A percentile compares a stretch with the other conserved stretches of the same genome.
Evolutionary conservation across 2,329 filamentous ascomycete genomes (phyloP).

Genomic region (Trichoderma afroharzianum): DNA sequence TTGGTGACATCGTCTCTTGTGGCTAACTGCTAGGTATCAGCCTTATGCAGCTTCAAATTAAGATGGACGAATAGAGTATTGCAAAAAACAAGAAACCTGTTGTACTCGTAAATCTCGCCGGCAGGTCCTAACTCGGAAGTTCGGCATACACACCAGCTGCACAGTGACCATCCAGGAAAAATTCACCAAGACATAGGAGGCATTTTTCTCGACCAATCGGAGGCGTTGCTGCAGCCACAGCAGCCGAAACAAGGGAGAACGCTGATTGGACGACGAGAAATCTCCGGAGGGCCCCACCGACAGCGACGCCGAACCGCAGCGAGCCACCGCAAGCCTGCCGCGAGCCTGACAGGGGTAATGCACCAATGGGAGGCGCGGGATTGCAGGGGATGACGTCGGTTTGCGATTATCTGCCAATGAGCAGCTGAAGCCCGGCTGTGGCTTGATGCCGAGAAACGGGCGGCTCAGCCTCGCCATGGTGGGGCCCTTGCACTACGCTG

Average conservation of each 20-base stretch:
- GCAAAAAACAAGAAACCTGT: neutral
- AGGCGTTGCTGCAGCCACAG: neutral
- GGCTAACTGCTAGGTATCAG: neutral
- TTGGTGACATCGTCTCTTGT: neutral
- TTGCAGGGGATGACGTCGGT: neutral
- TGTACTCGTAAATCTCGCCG: neutral
- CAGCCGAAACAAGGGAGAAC: neutral
- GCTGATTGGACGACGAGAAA: neutral
- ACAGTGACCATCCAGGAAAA: neutral
- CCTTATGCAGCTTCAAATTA: neutral
- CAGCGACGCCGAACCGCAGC: neutral
- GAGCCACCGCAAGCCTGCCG: neutral
- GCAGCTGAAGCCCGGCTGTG: neutral
- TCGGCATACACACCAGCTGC: neutral
- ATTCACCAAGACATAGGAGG: neutral
- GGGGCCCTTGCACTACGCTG: neutral
- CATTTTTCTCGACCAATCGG: neutral
- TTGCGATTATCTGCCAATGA: neutral
- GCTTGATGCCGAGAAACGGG: conserved; percentile 12
- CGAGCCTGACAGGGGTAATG: neutral
- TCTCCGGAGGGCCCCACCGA: neutral
- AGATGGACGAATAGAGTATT: neutral
- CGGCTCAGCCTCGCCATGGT: conserved; percentile 5
- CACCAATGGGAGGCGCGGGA: neutral
- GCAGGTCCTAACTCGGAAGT: neutral